Conservation (phyloP, 345 rosid species). For the rapeseed (Brassica napus) region DNA sequence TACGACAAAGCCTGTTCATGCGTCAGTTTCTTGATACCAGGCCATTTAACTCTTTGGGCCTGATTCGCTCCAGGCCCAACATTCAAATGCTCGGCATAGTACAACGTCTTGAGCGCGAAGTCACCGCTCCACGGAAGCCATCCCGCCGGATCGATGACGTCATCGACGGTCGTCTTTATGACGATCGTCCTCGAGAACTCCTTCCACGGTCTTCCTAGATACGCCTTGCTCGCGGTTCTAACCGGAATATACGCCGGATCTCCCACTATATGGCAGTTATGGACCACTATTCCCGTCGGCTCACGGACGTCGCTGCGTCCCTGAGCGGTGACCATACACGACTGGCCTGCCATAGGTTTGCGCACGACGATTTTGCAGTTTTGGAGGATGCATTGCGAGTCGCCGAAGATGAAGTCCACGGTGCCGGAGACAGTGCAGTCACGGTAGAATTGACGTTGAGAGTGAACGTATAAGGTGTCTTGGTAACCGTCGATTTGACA, state of each 20-base stretch:
- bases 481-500: slow-evolving; percentile 66
- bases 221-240: slow-evolving; percentile 45
- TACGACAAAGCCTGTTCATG: slow-evolving; percentile 31
- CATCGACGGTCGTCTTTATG: slow-evolving; percentile 57
- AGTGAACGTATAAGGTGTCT: slow-evolving; percentile 67
- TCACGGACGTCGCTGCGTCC: slow-evolving; percentile 51
- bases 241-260: slow-evolving; percentile 44
- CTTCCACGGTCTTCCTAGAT: slow-evolving; percentile 81
- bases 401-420: slow-evolving; percentile 70
- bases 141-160: slow-evolving; percentile 60
- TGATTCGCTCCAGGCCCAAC: slow-evolving; percentile 60
- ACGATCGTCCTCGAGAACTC: slow-evolving; percentile 55
- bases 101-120: slow-evolving; percentile 53
- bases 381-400: slow-evolving; percentile 55
- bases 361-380: slow-evolving; percentile 60
- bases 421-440: slow-evolving; percentile 71
- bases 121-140: slow-evolving; percentile 56
- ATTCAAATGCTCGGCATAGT: slow-evolving; percentile 57
- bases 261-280: slow-evolving; percentile 60
- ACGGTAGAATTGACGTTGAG: slow-evolving; percentile 71
- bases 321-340: slow-evolving; percentile 65
- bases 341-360: slow-evolving; percentile 50
- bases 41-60: slow-evolving; percentile 56
- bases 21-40: slow-evolving; percentile 46
- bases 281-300: slow-evolving; percentile 43